A percentile compares a stretch with the other conserved stretches of the same genome.
phyloP scores from a whole-genome alignment of 1,139 yeast genomes.

The Wickerhamomyces sp. region DNA sequence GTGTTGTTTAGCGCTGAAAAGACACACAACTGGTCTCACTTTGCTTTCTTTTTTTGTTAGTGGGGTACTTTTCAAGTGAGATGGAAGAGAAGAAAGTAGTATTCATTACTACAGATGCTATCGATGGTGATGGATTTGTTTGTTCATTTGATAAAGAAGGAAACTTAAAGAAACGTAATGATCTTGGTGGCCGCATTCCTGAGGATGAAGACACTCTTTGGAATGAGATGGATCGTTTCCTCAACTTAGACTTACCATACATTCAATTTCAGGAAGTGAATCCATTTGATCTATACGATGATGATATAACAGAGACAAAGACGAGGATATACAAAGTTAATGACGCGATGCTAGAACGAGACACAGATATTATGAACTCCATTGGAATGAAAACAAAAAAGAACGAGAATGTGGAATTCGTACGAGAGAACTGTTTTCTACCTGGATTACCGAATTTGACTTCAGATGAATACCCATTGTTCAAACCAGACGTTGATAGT shows the following conservation, averaged over 20 bases:
- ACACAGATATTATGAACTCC: slow-evolving; percentile 15
- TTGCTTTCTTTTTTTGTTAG: no score
- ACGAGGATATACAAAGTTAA: slow-evolving; percentile 8
- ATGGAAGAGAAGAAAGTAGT: slow-evolving; percentile 8
- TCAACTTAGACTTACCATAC: slow-evolving; percentile 19
- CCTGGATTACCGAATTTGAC: slow-evolving; percentile 20
- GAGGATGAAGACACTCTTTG: background rate
- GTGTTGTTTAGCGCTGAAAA: no score
- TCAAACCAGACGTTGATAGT: slow-evolving; percentile 15
- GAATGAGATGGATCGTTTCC: slow-evolving; percentile 7
- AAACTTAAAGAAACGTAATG: slow-evolving; percentile 1
- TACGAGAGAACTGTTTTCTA: slow-evolving; percentile 14
- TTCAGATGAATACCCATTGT: slow-evolving; percentile 22
- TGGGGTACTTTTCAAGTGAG: background rate
- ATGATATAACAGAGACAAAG: slow-evolving; percentile 4
- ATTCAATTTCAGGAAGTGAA: slow-evolving; percentile 18
- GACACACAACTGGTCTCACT: no score
- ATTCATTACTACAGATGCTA: slow-evolving; percentile 6
- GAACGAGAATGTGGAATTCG: slow-evolving; percentile 8
- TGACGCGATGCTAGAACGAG: slow-evolving; percentile 20
- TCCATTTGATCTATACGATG: slow-evolving; percentile 18
- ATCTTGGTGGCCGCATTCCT: background rate
- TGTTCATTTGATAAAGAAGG: slow-evolving; percentile 10
- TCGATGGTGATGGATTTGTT: slow-evolving; percentile 6
- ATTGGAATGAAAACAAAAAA: slow-evolving; percentile 15